A percentile compares a stretch with the other conserved stretches of the same genome.
Conservation (phyloP, 1,284 basidiomycete species). For the Neolentinus lepideus region DNA sequence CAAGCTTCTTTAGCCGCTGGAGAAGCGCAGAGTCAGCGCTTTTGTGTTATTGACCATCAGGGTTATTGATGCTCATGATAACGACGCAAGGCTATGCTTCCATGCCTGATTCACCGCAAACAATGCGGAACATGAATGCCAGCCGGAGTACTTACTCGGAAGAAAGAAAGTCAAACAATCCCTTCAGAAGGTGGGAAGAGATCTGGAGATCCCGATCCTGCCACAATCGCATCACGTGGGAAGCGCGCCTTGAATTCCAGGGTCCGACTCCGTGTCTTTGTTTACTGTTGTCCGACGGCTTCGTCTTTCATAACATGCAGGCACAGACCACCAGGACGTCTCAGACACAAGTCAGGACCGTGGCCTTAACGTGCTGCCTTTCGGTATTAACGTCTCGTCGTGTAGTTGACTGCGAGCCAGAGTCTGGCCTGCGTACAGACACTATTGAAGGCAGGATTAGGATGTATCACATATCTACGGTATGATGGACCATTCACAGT, state of each 20-base stretch:
- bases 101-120: no score
- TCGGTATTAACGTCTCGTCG: neutral
- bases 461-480: conserved; percentile 74
- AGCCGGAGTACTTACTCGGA: no score
- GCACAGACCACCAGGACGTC: neutral
- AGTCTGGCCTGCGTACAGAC: conserved; percentile 65
- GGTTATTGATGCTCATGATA: no score
- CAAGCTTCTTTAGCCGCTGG: no score
- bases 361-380: neutral
- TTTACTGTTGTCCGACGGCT: neutral
- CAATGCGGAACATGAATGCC: no score
- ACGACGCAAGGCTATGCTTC: no score
- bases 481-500: conserved; percentile 15
- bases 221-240: neutral
- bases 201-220: neutral
- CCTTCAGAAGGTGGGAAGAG: neutral
- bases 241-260: neutral
- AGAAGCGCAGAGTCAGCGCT: no score
- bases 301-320: neutral
- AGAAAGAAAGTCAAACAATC: no score
- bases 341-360: neutral
- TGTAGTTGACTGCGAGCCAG: conserved; percentile 42
- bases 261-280: neutral
- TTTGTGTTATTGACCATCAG: no score
- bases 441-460: conserved; percentile 63